Conservation (phyloP, 2,329 filamentous ascomycete species). For the Beauveria sp. region DNA sequence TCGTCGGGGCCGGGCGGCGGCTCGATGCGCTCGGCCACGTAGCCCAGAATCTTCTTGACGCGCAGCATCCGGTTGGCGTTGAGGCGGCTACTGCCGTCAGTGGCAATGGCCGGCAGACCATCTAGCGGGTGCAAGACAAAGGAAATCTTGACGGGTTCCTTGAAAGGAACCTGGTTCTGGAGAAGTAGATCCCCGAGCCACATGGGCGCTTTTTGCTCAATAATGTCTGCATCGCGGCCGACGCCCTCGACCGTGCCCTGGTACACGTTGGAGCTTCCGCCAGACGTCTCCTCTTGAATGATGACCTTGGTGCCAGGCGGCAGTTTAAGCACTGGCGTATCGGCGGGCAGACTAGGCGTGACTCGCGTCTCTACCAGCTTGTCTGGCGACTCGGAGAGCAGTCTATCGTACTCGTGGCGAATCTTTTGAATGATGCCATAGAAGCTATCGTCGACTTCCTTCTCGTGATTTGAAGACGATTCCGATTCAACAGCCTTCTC, state of each 20-base stretch:
- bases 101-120: conserved; percentile 63
- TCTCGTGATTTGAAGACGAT: conserved; percentile 57
- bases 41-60: conserved; percentile 87
- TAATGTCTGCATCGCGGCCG: conserved; percentile 67
- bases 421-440: conserved; percentile 66
- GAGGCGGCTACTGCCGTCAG: conserved; percentile 79
- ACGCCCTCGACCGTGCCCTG: conserved; percentile 77
- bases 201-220: conserved; percentile 80
- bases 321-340: conserved; percentile 69
- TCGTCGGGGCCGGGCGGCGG: conserved; percentile 51
- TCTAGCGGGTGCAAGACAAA: conserved; percentile 82
- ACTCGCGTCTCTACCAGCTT: conserved; percentile 54
- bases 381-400: conserved; percentile 47
- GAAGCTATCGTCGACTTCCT: conserved; percentile 69
- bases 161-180: conserved; percentile 70
- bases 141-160: conserved; percentile 94
- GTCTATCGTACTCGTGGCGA: conserved; percentile 64
- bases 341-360: conserved; percentile 60
- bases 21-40: conserved; percentile 89
- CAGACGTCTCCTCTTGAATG: conserved; percentile 60
- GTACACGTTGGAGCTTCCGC: conserved; percentile 76
- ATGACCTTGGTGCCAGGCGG: conserved; percentile 61
- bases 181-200: conserved; percentile 89
- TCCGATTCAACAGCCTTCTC: conserved; percentile 68
- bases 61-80: conserved; percentile 97